Base-by-base conservation (phyloP, 2,329 filamentous ascomycete species). In the Stagonosporopsis chrysanthemi region DNA sequence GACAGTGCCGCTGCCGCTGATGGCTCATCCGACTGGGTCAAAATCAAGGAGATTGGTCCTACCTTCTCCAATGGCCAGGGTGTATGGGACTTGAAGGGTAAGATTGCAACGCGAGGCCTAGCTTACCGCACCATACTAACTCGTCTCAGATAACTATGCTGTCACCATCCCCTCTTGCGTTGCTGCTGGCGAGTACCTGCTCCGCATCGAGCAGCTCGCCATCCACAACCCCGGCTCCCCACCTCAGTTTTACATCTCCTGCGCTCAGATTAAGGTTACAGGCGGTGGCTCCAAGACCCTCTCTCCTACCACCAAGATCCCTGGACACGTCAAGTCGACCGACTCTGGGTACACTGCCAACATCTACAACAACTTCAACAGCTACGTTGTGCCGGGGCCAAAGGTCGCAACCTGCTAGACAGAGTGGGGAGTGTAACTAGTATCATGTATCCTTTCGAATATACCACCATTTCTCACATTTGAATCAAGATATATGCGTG, bases 201-300 rank as follows among this genome's bases (percentile, higher is more conserved):
- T 82, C 35, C 76, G 81, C 23, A 77, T 80, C 49, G 81, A 83
- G 69, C 80, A 82, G 58, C 79, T 83, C 49, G 80, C 70, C 11
- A 75, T 82, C 26, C 80, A 81, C 68, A 77, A 79, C 61, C 79
- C 77, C 5, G 66, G 69, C 19, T 47, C 49, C 2, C 52, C 63
- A 22, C 68, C 69, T n/a, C 52, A 57, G 39, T 57, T 57, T 61
- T 77, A 75, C 62, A 70, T 74, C 54, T 73, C 75, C 6, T 82
- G 81, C 67, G 78, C 77, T 1, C 81, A 83, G 68, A 48, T 83
- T 60, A 77, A 80, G 69, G 74, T 82, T 49, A 76, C 75, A n/a
- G 78, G 78, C 4, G 66, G 73, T 6, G 74, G 73, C 26, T 63
- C 55, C 7, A 67, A 65, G 28, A 69, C 46, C 6, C 59, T 66